Conservation (phyloP, 2,329 filamentous ascomycete species). For the Diaporthe eres region DNA sequence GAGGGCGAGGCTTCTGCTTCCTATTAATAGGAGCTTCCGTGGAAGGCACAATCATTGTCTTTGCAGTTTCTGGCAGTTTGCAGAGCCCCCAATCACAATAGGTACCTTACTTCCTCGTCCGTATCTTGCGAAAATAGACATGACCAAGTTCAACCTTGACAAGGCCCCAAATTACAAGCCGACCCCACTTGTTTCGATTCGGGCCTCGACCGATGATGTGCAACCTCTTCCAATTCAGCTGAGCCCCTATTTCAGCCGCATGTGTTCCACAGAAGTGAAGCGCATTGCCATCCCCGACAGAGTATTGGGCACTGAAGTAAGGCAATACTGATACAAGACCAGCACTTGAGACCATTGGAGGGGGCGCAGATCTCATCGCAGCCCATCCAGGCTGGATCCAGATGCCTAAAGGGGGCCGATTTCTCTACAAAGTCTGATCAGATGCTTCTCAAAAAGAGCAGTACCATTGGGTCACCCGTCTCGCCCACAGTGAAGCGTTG, state of each 20-base stretch:
- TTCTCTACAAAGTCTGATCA: no score
- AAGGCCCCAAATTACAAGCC: neutral
- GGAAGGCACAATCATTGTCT: no score
- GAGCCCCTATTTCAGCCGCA: no score
- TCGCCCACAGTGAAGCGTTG: neutral
- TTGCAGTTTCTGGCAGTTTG: no score
- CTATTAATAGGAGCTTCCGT: neutral
- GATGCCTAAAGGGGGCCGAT: no score
- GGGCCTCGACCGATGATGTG: neutral
- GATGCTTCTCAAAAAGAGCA: neutral
- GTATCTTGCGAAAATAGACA: neutral
- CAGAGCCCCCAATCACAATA: neutral
- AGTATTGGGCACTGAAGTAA: neutral
- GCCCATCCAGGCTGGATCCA: no score
- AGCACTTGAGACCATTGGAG: no score
- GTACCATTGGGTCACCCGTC: neutral
- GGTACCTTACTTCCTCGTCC: neutral
- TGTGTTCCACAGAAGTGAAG: no score
- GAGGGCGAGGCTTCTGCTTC: neutral
- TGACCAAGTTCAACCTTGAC: neutral
- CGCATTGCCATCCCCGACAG: no score
- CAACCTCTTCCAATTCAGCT: neutral
- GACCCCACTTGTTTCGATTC: neutral
- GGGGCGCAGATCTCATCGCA: no score
- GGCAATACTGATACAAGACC: no score